Evolutionary conservation across 2,329 filamentous ascomycete species (phyloP).

Genomic region (Aureobasidium namibiae): DNA sequence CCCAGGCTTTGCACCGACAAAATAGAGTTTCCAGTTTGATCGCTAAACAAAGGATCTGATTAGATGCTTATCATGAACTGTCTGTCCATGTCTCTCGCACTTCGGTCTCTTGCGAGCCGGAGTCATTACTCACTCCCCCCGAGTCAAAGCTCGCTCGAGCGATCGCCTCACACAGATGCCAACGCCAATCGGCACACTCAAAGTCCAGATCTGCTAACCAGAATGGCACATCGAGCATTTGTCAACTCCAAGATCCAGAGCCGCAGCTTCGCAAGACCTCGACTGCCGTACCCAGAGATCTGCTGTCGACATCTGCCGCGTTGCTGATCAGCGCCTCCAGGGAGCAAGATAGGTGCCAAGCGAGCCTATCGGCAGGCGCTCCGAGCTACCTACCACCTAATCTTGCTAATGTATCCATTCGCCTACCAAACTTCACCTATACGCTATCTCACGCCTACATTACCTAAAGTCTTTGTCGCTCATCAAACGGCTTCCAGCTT

Average conservation of each 20-base stretch:
- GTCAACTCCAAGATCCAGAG: background rate
- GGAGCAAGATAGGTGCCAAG: background rate
- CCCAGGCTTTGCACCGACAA: background rate
- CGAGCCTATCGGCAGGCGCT: background rate
- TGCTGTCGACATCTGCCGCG: background rate
- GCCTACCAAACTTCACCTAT: background rate
- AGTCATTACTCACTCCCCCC: background rate
- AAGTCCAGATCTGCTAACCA: background rate
- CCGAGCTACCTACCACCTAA: background rate
- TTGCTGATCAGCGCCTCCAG: background rate
- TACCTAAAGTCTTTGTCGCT: background rate
- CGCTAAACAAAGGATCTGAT: constrained; percentile 2
- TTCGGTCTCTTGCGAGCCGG: background rate
- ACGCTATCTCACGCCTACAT: background rate
- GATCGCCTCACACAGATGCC: background rate
- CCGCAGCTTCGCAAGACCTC: background rate
- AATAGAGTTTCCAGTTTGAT: background rate
- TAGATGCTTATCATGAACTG: background rate
- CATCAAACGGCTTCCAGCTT: background rate
- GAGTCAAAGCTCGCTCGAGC: background rate
- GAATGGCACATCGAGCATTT: background rate
- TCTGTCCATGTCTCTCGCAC: no score
- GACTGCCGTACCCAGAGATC: constrained; percentile 1
- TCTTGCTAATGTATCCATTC: background rate
- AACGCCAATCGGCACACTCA: background rate